These are phyloP conservation scores for Metschnikowia reukaufii DNA, from an alignment of 805 yeast species.

Conservation along the genomic window DNA sequence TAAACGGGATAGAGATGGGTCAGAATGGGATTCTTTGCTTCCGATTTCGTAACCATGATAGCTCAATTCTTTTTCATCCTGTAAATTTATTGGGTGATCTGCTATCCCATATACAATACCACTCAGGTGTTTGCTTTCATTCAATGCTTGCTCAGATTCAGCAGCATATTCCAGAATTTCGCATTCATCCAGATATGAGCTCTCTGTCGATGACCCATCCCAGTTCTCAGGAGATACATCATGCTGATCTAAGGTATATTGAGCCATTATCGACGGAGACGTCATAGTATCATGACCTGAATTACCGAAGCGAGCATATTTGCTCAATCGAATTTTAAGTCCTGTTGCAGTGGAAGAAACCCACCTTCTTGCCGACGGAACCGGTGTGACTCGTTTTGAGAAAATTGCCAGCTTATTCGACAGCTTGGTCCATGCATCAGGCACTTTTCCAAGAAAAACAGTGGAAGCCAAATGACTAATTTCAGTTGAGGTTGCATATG, in stretches of 20 bases:
- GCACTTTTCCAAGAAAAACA: slow-evolving; percentile 57
- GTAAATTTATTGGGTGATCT: no score
- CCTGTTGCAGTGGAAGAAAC: slow-evolving; percentile 6
- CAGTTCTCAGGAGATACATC: background rate
- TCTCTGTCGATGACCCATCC: slow-evolving; percentile 1
- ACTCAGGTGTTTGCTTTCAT: no score
- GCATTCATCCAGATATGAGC: background rate
- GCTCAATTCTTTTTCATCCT: no score
- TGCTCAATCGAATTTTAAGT: slow-evolving; percentile 3
- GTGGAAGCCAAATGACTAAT: slow-evolving; percentile 49
- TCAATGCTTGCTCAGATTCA: no score
- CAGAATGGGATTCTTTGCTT: no score
- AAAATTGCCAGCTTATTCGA: slow-evolving; percentile 2
- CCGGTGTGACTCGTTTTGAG: background rate
- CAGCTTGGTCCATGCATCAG: slow-evolving; percentile 50
- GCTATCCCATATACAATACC: no score
- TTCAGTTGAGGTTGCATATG: slow-evolving; percentile 50
- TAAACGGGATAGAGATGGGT: no score
- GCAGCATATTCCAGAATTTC: background rate
- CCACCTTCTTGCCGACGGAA: slow-evolving; percentile 6
- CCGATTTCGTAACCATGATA: no score
- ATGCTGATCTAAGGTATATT: background rate
- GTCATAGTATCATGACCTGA: background rate
- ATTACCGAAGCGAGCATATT: background rate
- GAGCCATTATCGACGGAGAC: background rate